Evolutionary conservation across 805 yeast species (phyloP), one percentile per base, ranked within the genome.

Genomic region (Clavispora santaluciae): DNA sequence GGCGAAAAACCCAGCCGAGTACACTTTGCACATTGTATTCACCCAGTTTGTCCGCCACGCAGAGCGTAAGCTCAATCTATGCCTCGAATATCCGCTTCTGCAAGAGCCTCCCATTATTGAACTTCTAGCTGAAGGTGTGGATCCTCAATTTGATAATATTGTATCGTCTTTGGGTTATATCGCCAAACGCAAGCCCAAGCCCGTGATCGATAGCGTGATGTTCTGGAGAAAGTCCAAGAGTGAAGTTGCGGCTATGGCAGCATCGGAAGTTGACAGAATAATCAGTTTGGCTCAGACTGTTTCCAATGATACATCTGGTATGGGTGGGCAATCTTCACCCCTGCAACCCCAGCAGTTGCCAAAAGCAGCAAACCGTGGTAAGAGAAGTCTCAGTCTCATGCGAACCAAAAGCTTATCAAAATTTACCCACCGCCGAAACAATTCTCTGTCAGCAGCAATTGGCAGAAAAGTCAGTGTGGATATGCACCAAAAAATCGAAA

Each of bases 201-300:
- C 96, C 0, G 96, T 93, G 1, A 89, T 95, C 24, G 99, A 93
- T 60, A 88, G 95, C 6, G 95, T 93, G 44, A 90, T 93, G 98
- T 90, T 86, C 58, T 93, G 99, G 99, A 75, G 98, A 45, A 87
- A 91, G 59, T 79, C 91, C 2, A 93, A 93, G 60, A 81, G 95
- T 11, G 98, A 91, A 53, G 82, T 85, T 3, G 87, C 95, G 2
- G 54, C 64, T 5, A 55, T 69, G 61, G 75, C 74, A 3, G 66
- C 70, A 2, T 45, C 57, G 1, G 74, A 69, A 40, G 66, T 69
- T 12, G 75, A 69, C 30, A 55, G 59, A 34, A 56, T 55, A 2
- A 34, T 61, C 22, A 33, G 42, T 12, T 42, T 47, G 2, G 76
- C 78, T 3, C 46, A 43, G 20, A 12, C 23, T 8, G 13, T 12